Conservation (phyloP, 352 stramenopile genomes). For the Globisporangium middletonii region DNA sequence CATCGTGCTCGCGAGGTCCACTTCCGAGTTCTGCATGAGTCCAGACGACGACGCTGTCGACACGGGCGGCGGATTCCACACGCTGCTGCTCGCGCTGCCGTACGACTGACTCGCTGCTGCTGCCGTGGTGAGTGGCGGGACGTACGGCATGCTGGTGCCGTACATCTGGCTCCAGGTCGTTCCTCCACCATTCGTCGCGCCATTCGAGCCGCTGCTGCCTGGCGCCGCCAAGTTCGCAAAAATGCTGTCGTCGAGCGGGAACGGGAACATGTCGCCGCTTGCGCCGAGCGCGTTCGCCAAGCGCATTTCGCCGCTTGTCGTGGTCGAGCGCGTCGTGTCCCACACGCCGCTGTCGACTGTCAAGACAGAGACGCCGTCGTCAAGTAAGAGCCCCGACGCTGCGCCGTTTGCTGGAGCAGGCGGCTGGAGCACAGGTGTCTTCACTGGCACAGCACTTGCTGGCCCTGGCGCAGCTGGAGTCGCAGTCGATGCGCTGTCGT, state of each 20-base stretch:
- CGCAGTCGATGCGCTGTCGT: not conserved
- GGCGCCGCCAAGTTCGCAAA: constrained; percentile 24
- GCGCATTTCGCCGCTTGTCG: constrained; percentile 20
- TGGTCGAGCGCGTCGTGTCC: constrained; percentile 30
- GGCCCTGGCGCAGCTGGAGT: constrained; percentile 3
- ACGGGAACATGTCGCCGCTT: constrained; percentile 37
- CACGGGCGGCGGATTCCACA: constrained; percentile 9
- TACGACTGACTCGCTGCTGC: not conserved
- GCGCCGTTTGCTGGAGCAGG: constrained; percentile 3
- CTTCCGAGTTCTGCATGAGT: constrained; percentile 27
- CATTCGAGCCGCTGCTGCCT: constrained; percentile 14
- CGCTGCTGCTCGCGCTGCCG: not conserved
- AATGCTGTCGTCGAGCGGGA: constrained; percentile 55
- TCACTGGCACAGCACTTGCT: constrained; percentile 1
- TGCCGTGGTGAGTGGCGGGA: not conserved
- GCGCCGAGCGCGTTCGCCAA: constrained; percentile 10
- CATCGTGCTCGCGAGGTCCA: constrained; percentile 55
- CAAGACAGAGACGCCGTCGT: constrained; percentile 59
- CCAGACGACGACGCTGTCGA: constrained; percentile 7
- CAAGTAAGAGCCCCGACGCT: constrained; percentile 29
- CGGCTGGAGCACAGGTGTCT: not conserved
- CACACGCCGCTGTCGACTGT: constrained; percentile 63
- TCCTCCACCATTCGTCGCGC: constrained; percentile 16
- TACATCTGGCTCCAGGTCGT: constrained; percentile 28
- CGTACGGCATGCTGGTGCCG: constrained; percentile 24